phyloP scores from a whole-genome alignment of 2,329 filamentous ascomycete species.

The Aspergillus novofumigatus region DNA sequence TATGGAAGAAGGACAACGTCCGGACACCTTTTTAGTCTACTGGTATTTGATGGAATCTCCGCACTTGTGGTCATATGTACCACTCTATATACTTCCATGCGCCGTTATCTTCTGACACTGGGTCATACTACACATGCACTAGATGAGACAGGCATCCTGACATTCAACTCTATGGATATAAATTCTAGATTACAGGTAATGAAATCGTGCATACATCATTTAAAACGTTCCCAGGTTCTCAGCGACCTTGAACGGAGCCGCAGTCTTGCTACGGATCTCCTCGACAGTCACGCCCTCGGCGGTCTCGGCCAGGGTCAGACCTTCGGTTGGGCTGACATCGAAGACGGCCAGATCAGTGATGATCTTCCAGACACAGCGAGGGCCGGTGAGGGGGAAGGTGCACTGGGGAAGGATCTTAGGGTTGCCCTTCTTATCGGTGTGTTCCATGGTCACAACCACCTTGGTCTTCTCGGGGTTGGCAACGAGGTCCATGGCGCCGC shows the following conservation, averaged over 20 bases:
- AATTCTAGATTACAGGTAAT: conserved; percentile 25
- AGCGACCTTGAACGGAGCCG: conserved; percentile 63
- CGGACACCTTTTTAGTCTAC: too few relatives aligned
- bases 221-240: conserved; percentile 52
- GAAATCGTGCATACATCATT: neutral
- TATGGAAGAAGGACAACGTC: too few relatives aligned
- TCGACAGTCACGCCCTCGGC: conserved; percentile 68
- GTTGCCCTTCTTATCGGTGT: conserved; percentile 65
- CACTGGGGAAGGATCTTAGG: conserved; percentile 62
- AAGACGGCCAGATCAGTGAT: conserved; percentile 70
- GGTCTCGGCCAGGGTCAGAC: conserved; percentile 57
- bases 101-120: too few relatives aligned
- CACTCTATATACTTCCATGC: too few relatives aligned
- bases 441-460: conserved; percentile 68
- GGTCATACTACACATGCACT: too few relatives aligned
- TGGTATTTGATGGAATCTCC: too few relatives aligned
- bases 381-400: conserved; percentile 62
- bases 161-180: conserved; percentile 1
- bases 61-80: too few relatives aligned
- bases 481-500: conserved; percentile 72
- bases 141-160: neutral
- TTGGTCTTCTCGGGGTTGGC: conserved; percentile 68
- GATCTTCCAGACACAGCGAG: conserved; percentile 63
- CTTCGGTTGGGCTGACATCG: conserved; percentile 64
- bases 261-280: conserved; percentile 66